Percentiles rank a stretch among this genome's conserved stretches.
phyloP scores from a whole-genome alignment of 108 stramenopile genomes.

The Nannochloropsis gaditana region DNA sequence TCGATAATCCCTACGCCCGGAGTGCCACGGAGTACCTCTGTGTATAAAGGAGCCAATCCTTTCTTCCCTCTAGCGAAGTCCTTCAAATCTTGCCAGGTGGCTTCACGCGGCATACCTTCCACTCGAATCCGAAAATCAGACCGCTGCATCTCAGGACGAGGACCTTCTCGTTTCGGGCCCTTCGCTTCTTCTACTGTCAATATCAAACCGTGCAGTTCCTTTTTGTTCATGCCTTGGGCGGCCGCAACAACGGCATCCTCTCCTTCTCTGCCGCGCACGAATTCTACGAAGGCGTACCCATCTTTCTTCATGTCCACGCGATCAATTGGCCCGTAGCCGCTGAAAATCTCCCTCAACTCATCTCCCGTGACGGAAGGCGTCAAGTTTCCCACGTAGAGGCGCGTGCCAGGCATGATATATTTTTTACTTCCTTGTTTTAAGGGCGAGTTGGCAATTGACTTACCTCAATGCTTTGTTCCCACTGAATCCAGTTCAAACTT shows the following conservation, averaged over 20 bases:
- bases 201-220: slow-evolving; percentile 8
- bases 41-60: slow-evolving; percentile 1
- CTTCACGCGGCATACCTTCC: slow-evolving; percentile 19
- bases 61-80: neutral
- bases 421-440: too few relatives aligned
- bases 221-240: slow-evolving; percentile 3
- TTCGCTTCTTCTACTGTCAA: slow-evolving; percentile 20
- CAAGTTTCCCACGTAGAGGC: neutral
- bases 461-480: too few relatives aligned
- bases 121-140: neutral
- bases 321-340: neutral
- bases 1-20: neutral
- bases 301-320: slow-evolving; percentile 1
- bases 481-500: too few relatives aligned
- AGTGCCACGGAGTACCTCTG: neutral
- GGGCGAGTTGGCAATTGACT: too few relatives aligned
- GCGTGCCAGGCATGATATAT: neutral
- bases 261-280: neutral
- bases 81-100: slow-evolving; percentile 1
- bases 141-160: slow-evolving; percentile 7
- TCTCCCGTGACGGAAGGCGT: slow-evolving; percentile 8
- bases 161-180: neutral
- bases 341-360: neutral
- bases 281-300: neutral
- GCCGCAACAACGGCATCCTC: neutral